Percentiles rank a stretch among this genome's conserved stretches.
Evolutionary conservation across 805 yeast genomes (phyloP).

Genomic region (Lipomyces spencermartinsiae): DNA sequence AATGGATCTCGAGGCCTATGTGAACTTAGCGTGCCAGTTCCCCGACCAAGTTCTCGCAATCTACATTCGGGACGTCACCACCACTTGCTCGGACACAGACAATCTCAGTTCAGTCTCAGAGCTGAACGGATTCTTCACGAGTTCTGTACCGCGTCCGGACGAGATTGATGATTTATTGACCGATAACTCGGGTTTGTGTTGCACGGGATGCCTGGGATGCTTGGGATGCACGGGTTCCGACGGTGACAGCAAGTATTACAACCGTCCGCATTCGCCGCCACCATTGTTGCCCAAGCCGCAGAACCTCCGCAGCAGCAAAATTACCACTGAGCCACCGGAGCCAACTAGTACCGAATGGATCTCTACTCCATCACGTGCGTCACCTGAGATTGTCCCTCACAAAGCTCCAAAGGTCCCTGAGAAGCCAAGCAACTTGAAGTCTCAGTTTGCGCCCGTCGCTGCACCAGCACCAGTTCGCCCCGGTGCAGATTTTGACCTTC

Average conservation of each 20-base stretch:
- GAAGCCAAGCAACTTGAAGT: conserved; percentile 30
- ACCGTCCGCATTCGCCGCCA: conserved; percentile 38
- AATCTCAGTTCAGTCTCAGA: conserved; percentile 31
- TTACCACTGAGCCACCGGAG: conserved; percentile 25
- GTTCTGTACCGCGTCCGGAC: conserved; percentile 43
- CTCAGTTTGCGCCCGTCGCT: conserved; percentile 16
- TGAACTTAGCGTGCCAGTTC: conserved; percentile 63
- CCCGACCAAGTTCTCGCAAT: conserved; percentile 76
- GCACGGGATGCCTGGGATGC: conserved; percentile 6
- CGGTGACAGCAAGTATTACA: conserved; percentile 26
- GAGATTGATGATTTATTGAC: conserved; percentile 38
- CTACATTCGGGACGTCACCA: conserved; percentile 75
- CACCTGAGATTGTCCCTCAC: background rate
- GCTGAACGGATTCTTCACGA: conserved; percentile 40
- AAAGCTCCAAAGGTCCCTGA: conserved; percentile 32
- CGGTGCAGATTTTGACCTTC: conserved; percentile 21
- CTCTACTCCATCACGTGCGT: conserved; percentile 9
- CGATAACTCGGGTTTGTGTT: conserved; percentile 33
- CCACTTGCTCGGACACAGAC: conserved; percentile 36
- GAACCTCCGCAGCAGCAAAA: conserved; percentile 22
- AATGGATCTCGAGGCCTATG: conserved; percentile 90
- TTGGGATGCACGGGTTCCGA: conserved; percentile 22
- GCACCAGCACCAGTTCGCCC: conserved; percentile 1
- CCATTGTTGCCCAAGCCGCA: conserved; percentile 37
- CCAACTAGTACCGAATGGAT: conserved; percentile 28